These are phyloP conservation scores for Lachnellula hyalina DNA, from an alignment of 2,329 filamentous ascomycete genomes.

Conservation along the genomic window DNA sequence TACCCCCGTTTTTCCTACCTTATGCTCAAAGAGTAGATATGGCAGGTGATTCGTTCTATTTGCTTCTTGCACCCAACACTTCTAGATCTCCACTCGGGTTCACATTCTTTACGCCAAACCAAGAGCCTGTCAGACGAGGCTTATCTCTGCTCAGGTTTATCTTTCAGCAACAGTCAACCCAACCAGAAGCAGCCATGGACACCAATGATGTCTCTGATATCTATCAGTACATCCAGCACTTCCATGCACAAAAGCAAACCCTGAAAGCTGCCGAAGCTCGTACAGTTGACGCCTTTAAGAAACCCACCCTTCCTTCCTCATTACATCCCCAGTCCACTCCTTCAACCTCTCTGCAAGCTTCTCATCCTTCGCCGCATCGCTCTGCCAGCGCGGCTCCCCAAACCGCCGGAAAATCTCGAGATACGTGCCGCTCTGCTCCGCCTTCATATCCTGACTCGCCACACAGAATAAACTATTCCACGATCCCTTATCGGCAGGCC, in stretches of 20 bases:
- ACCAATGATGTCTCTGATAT: constrained; percentile 4
- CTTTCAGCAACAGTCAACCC: no score
- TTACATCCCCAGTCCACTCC: constrained; percentile 31
- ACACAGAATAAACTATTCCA: constrained; percentile 35
- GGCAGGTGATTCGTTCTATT: no score
- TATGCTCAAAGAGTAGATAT: no score
- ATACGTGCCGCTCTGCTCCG: constrained; percentile 35
- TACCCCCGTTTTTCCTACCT: no score
- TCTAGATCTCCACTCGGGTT: no score
- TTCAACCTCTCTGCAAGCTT: constrained; percentile 33
- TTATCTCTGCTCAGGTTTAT: no score
- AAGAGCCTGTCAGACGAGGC: no score
- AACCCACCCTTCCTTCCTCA: constrained; percentile 31
- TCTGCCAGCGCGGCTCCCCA: constrained; percentile 32
- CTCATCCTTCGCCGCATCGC: constrained; percentile 31
- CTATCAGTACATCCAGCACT: not conserved
- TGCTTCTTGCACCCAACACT: no score
- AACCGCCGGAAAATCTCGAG: constrained; percentile 29
- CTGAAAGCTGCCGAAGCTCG: constrained; percentile 1
- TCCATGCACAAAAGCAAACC: not conserved
- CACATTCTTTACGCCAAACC: no score
- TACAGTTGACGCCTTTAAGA: constrained; percentile 15
- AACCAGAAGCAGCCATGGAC: constrained; percentile 1
- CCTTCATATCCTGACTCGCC: constrained; percentile 34
- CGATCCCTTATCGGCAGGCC: constrained; percentile 32